Base-by-base conservation (phyloP, 805 yeast species). In the Saccharomycopsis babjevae region DNA sequence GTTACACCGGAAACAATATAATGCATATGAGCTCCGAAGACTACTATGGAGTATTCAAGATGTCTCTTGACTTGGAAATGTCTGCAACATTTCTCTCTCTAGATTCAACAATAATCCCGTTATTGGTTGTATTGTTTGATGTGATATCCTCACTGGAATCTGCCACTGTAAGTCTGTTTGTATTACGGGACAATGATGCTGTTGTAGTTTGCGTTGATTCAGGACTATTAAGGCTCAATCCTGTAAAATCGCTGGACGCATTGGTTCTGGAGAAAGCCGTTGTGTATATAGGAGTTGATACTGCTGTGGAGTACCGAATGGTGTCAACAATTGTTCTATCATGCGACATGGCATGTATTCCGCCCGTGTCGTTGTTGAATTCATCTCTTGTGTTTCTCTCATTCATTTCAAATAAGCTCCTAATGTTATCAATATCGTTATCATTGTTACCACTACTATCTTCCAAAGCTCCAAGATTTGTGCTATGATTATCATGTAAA, bases 401-500 rank as follows among this genome's bases (percentile, higher is more conserved):
- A 13, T 36, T 36, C 56, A 42, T 28, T 32, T 52, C 38, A 7
- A 18, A 61, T 22, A 18, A 28, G 38, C 22, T 36, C 28, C 39
- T 59, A n/a, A 15, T 32, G 22, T 50, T 50, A 28, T 55, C 56
- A 10, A 20, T 15, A 8, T 39, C 54, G 8, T 56, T 57, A 15
- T 18, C 50, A 16, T 50, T 36, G 3, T 30, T 39, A 25, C 15
- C 38, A 13, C 38, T 7, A 13, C 30, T 5, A n/a, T 42, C 54
- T 3, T 59, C 46, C 8, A 50, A 25, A 10, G 30, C 13, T 8
- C 18, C 57, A 18, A 32, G 30, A 22, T 46, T 50, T 18, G 59
- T 39, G 0, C 59, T 58, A 50, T 63, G 59, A 54, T 57, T 62
- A 4, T 67, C 71, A 30, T 64, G 58, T 18, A 70, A 56, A 25